A percentile compares a stretch with the other conserved stretches of the same genome.
Evolutionary conservation across 2,329 filamentous ascomycete species (phyloP).

Genomic region (Colletotrichum caudatum): DNA sequence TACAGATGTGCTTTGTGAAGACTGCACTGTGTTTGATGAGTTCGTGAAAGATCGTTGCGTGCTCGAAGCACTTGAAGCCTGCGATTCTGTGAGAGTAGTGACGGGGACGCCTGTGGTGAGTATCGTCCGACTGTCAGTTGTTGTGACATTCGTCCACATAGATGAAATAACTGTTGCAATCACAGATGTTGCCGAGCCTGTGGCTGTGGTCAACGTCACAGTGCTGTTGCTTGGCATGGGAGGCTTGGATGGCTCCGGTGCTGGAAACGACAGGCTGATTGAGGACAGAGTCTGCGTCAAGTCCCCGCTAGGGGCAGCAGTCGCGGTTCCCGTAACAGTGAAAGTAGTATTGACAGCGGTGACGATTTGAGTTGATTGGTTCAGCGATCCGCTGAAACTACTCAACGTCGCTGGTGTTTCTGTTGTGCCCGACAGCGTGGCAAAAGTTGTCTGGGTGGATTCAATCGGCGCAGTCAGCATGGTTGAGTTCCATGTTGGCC

Average conservation of each 20-base stretch:
- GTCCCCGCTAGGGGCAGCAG: not conserved
- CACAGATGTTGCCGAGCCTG: not conserved
- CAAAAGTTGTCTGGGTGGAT: not conserved
- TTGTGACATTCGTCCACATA: not conserved
- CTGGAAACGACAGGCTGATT: not conserved
- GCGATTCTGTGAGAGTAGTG: not conserved
- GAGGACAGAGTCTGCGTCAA: not conserved
- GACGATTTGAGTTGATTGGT: not conserved
- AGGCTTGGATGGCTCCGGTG: not conserved
- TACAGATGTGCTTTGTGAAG: not conserved
- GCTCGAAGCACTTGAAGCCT: not conserved
- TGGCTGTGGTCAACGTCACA: not conserved
- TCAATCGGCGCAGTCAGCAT: not conserved
- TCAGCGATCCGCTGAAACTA: not conserved
- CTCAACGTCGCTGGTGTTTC: not conserved
- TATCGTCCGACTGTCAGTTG: not conserved
- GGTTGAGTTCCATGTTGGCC: conserved; percentile 30
- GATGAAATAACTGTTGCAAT: not conserved
- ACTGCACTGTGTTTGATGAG: not conserved
- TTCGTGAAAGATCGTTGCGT: not conserved
- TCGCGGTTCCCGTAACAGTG: not conserved
- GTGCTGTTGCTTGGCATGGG: not conserved
- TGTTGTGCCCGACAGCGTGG: not conserved
- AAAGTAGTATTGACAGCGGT: not conserved
- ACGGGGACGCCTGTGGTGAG: not conserved